Evolutionary conservation across 768 basidiomycete genomes (phyloP).

Genomic region (Myochromella boudieri): DNA sequence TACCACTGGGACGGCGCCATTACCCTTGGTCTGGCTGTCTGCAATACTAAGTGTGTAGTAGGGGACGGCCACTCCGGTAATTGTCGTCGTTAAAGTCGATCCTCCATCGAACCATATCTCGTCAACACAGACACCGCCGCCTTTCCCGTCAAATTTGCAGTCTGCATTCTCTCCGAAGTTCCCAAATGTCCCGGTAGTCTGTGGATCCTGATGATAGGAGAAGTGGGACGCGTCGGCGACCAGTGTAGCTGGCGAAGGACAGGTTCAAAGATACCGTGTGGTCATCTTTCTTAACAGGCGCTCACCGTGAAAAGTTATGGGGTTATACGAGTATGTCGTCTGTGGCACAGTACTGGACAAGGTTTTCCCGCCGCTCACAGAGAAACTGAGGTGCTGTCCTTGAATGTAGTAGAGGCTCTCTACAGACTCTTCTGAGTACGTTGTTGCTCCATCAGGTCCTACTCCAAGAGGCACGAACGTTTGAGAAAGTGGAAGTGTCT

Average conservation of each 20-base stretch:
- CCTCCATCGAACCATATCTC: neutral
- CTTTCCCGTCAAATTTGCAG: neutral
- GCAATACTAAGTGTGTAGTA: neutral
- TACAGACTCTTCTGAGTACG: slow-evolving; percentile 9
- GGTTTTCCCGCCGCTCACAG: neutral
- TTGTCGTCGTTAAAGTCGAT: neutral
- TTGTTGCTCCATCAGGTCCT: slow-evolving; percentile 13
- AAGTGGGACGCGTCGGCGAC: neutral
- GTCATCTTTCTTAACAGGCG: too few species aligned
- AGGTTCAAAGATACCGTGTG: too few species aligned
- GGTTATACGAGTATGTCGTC: slow-evolving; percentile 5
- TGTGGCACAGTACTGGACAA: neutral
- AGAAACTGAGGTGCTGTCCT: slow-evolving; percentile 1
- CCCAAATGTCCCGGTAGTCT: neutral
- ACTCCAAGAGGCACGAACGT: slow-evolving; percentile 8
- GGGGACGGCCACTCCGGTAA: neutral
- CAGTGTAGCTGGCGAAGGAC: neutral
- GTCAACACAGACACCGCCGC: neutral
- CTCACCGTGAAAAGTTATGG: slow-evolving; percentile 7
- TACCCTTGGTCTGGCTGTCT: neutral
- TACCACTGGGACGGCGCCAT: slow-evolving; percentile 1
- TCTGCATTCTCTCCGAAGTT: neutral
- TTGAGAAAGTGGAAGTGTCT: slow-evolving; percentile 1
- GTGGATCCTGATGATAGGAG: neutral
- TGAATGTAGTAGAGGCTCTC: slow-evolving; percentile 9